Percentiles rank a stretch among this genome's conserved stretches.
These are phyloP conservation scores for Phytophthora palmivora DNA, from an alignment of 352 stramenopile genomes.

Conservation along the genomic window DNA sequence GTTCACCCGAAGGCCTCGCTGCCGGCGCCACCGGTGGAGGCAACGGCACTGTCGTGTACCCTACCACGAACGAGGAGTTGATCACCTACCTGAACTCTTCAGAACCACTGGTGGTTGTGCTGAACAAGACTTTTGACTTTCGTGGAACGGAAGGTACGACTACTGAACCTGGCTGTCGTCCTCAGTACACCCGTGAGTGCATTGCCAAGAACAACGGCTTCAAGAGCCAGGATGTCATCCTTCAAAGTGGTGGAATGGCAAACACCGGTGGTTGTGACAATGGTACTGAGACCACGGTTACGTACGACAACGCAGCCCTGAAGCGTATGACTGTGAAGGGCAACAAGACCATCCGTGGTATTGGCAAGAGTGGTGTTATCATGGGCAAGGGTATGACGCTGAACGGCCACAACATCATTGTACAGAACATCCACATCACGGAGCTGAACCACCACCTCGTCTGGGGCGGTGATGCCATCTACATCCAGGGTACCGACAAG, in stretches of 20 bases:
- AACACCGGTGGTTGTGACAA: conserved; percentile 53
- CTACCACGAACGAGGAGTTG: conserved; percentile 38
- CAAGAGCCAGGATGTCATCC: conserved; percentile 54
- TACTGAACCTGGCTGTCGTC: conserved; percentile 24
- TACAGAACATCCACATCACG: too few relatives aligned
- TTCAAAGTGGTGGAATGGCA: conserved; percentile 43
- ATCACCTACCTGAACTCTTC: conserved; percentile 31
- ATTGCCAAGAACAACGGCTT: conserved; percentile 47
- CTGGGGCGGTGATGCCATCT: too few relatives aligned
- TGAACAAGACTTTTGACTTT: conserved; percentile 53
- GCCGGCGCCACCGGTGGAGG: conserved; percentile 38
- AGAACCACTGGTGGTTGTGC: conserved; percentile 33
- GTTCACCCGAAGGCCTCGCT: conserved; percentile 32
- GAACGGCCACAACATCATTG: too few relatives aligned
- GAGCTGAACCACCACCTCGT: too few relatives aligned
- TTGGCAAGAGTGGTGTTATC: too few relatives aligned
- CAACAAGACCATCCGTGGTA: too few relatives aligned
- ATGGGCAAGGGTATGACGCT: too few relatives aligned
- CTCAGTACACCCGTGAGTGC: too few relatives aligned
- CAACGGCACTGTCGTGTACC: conserved; percentile 31
- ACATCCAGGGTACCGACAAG: too few relatives aligned
- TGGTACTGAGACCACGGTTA: conserved; percentile 27
- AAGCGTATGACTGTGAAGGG: too few relatives aligned
- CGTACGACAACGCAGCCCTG: conserved; percentile 35
- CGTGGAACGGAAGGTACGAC: conserved; percentile 41